Evolutionary conservation across 2,329 filamentous ascomycete genomes (phyloP).

Genomic region (Colletotrichum sp.): DNA sequence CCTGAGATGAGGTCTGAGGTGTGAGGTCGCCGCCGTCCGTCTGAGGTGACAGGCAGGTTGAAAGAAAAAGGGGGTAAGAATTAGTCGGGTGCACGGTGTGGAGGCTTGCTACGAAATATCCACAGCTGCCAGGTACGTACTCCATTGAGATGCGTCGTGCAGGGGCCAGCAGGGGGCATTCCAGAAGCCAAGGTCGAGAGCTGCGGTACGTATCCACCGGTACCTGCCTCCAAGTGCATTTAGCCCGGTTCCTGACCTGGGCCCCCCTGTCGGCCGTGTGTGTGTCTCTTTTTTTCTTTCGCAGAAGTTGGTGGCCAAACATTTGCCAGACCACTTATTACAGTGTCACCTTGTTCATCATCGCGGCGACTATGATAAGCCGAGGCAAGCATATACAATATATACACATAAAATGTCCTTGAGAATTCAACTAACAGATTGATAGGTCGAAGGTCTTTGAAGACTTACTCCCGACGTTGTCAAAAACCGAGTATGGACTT

Average conservation of each 20-base stretch:
- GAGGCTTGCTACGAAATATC: background rate
- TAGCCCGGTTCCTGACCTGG: background rate
- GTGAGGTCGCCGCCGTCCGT: background rate
- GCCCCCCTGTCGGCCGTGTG: background rate
- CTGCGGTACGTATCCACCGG: slow-evolving; percentile 11
- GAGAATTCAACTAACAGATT: background rate
- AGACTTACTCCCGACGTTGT: background rate
- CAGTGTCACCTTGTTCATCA: background rate
- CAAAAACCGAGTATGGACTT: background rate
- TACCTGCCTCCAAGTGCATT: slow-evolving; percentile 15
- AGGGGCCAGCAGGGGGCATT: slow-evolving; percentile 14
- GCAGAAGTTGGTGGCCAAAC: background rate
- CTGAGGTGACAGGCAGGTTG: background rate
- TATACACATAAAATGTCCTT: background rate
- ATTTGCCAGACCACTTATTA: background rate
- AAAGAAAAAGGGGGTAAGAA: background rate
- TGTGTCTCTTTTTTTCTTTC: background rate
- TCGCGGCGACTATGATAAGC: background rate
- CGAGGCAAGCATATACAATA: background rate
- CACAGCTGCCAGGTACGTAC: background rate
- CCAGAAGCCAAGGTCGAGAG: slow-evolving; percentile 13
- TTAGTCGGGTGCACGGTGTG: background rate
- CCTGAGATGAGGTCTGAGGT: background rate
- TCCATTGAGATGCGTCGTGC: background rate
- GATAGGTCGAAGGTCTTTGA: background rate